Evolutionary conservation across 306 rosid species (phyloP), one percentile per base, ranked within the genome.

Genomic region (Acacia confusa): DNA sequence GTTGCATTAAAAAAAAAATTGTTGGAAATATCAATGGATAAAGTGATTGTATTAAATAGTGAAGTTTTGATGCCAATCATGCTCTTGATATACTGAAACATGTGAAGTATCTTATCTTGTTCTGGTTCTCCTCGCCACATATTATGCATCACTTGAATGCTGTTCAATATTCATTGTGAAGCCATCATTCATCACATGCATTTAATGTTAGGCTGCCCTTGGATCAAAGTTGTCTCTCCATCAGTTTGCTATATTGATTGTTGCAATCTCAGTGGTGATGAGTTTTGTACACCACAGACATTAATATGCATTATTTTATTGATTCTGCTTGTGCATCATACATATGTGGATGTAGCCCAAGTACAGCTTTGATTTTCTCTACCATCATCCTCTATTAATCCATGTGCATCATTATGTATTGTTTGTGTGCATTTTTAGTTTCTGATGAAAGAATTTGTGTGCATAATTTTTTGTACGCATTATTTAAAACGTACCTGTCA

Each of bases 11-110:
- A 30, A 36, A 6, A 57, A 69, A 58, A 61, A 13, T 38, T 14
- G 24, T 22, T 53, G 71, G 27, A 78, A 20, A 64, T 83, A 43
- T 78, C 13, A 20, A 57, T 70, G 32, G 61, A 73, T 73, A 43
- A 27, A 41, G 50, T 17, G 30, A 4, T 63, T 70, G 36, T 25
- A 27, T 75, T 36, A 50, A 75, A 25, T 13, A 79, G 30, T 74
- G 77, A 68, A 55, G 30, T 74, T 74, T 28, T 69, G 47, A 47
- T 24, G 45, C 41, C 36, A 64, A 74, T 65, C 53, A 27, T 68
- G 22, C 40, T 67, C 52, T 24, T 68, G 45, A 73, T 74, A 52
- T 81, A 47, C 76, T 19, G 14, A 52, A 66, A 52, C 70, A 75
- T 57, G 78, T 58, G 71, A 38, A 34, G 32, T 19, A 27, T 77